Conservation (phyloP, 2,329 filamentous ascomycete species). For the Hypocrella siamensis region DNA sequence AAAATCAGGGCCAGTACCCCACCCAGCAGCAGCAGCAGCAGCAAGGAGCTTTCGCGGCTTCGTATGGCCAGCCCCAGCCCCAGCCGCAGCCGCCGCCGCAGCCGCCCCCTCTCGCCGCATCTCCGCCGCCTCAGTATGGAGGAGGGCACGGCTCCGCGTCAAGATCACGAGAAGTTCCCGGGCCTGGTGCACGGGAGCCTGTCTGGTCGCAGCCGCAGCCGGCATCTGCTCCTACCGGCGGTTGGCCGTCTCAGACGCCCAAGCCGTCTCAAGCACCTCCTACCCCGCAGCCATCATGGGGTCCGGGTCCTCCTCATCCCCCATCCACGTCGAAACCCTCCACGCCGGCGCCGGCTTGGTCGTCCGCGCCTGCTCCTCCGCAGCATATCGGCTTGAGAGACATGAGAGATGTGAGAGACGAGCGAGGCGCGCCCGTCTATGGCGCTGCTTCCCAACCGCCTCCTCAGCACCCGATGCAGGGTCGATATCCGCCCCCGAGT, state of each 20-base stretch:
- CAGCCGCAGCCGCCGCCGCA: background rate
- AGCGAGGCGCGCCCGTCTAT: slow-evolving; percentile 21
- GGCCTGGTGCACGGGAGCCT: slow-evolving; percentile 26
- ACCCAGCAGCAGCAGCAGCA: slow-evolving; percentile 22
- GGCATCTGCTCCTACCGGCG: slow-evolving; percentile 7
- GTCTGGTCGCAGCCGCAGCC: slow-evolving; percentile 10
- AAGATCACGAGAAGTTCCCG: slow-evolving; percentile 24
- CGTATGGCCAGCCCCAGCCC: slow-evolving; percentile 21
- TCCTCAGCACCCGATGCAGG: slow-evolving; percentile 20
- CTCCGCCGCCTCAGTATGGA: slow-evolving; percentile 39
- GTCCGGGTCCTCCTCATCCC: slow-evolving; percentile 12
- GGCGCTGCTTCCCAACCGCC: slow-evolving; percentile 12
- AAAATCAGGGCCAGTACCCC: slow-evolving; percentile 23
- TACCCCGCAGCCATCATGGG: slow-evolving; percentile 17
- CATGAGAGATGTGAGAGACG: slow-evolving; percentile 21
- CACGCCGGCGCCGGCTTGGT: slow-evolving; percentile 17
- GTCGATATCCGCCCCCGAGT: slow-evolving; percentile 20
- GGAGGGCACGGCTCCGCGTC: slow-evolving; percentile 27
- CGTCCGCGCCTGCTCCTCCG: slow-evolving; percentile 16
- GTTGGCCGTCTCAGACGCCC: slow-evolving; percentile 15
- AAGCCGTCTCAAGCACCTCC: slow-evolving; percentile 17
- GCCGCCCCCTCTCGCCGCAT: slow-evolving; percentile 22
- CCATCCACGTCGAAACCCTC: slow-evolving; percentile 14
- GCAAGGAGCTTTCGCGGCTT: slow-evolving; percentile 26
- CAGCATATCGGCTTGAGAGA: slow-evolving; percentile 21